These are phyloP conservation scores for Colletotrichum camelliae DNA, from an alignment of 2,329 filamentous ascomycete species.

Conservation along the genomic window DNA sequence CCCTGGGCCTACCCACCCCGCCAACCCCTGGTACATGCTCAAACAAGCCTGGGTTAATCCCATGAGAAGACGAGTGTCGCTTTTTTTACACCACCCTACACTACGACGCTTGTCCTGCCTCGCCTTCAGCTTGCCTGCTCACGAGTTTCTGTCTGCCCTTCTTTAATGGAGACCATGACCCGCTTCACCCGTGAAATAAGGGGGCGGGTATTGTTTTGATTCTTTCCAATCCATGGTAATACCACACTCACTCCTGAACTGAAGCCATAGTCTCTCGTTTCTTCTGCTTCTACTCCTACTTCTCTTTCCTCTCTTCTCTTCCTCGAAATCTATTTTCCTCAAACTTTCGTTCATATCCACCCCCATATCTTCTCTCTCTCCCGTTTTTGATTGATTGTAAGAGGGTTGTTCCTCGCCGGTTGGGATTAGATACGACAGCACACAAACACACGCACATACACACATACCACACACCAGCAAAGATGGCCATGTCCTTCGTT, in stretches of 20 bases:
- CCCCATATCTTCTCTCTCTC: background rate
- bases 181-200: slow-evolving; percentile 2
- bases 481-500: slow-evolving; percentile 19
- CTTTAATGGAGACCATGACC: slow-evolving; percentile 15
- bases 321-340: background rate
- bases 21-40: background rate
- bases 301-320: background rate
- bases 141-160: background rate
- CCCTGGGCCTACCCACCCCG: background rate
- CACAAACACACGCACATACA: background rate
- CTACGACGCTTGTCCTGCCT: background rate
- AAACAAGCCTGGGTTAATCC: slow-evolving; percentile 11
- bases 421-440: background rate
- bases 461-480: background rate
- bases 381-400: background rate
- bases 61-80: background rate
- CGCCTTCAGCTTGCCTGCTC: background rate
- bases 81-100: background rate
- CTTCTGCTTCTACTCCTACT: background rate
- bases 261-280: slow-evolving; percentile 2
- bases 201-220: slow-evolving; percentile 6
- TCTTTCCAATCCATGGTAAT: background rate
- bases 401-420: background rate
- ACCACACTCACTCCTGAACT: background rate
- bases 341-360: background rate